phyloP scores from a whole-genome alignment of 2,329 filamentous ascomycete genomes.

The Aspergillus neoniger region DNA sequence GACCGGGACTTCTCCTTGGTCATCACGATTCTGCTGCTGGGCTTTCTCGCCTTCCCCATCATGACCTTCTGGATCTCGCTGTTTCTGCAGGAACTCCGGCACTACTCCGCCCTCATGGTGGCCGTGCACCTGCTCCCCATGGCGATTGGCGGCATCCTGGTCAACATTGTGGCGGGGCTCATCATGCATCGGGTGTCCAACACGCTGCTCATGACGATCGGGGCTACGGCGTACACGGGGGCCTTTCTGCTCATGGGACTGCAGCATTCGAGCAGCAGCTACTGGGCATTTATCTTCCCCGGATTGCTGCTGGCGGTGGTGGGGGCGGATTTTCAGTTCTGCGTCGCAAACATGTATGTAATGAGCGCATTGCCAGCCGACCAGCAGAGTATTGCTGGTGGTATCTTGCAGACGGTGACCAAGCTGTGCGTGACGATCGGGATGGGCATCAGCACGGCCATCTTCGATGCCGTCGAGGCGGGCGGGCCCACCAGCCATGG shows the following conservation, averaged over 20 bases:
- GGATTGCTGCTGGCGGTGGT: conserved; percentile 62
- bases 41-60: conserved; percentile 64
- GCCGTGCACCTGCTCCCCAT: conserved; percentile 67
- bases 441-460: conserved; percentile 50
- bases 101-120: conserved; percentile 58
- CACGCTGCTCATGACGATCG: conserved; percentile 61
- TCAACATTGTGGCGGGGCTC: conserved; percentile 64
- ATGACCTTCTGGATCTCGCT: conserved; percentile 65
- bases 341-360: conserved; percentile 72
- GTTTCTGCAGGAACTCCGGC: conserved; percentile 62
- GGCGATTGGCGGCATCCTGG: conserved; percentile 62
- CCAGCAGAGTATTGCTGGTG: conserved; percentile 68
- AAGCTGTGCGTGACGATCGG: conserved; percentile 60
- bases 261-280: conserved; percentile 52
- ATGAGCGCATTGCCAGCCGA: conserved; percentile 63
- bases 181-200: conserved; percentile 67
- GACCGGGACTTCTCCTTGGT: conserved; percentile 67
- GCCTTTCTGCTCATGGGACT: conserved; percentile 59
- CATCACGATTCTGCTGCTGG: conserved; percentile 58
- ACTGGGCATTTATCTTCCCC: conserved; percentile 68
- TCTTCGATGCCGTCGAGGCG: conserved; percentile 31
- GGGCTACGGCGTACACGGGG: conserved; percentile 46
- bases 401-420: conserved; percentile 68
- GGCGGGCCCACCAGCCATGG: neutral
- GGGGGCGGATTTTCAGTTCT: conserved; percentile 70